Base-by-base conservation (phyloP, 2,329 filamentous ascomycete species). In the Claviceps cyperi region DNA sequence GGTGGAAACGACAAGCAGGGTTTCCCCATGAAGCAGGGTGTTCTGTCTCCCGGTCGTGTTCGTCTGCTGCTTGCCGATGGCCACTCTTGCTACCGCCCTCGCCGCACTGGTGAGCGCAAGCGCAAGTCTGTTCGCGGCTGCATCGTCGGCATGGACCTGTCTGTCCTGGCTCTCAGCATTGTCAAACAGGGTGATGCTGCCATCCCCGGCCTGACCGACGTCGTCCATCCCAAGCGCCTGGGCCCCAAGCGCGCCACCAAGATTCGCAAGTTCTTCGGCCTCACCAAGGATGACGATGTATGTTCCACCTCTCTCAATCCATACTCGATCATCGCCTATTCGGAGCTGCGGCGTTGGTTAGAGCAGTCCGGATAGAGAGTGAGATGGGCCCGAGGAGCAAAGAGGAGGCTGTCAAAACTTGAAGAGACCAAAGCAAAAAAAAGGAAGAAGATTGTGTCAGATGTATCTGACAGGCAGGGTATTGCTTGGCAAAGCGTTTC, bases 231-330 rank as follows among this genome's bases (percentile, higher is more conserved):
- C 74, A 98, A 98, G 87, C 86, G 92, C 67, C 86, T 98, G 69
- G 92, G 92, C 65, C 92, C 92, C 78, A 98, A 98, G 90, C 87
- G 92, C 69, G 92, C 92, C 70, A 95, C 89, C 78, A 98, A 97
- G 89, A 97, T 98, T 78, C 88, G 91, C 75, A 85, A 83, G 72
- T 98, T 98, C 86, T 98, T 97, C 80, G 84, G 88, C 78, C 86
- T 98, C 82, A 91, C 84, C 86, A 97, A 97, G 90, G 90, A 97
- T 84, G 92, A 98, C 81, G 92, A 98, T 86, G 91, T 97, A 86
- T 82, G 86, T 89, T 65, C 65, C 71, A 67, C 65, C 68, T 69
- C 74, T 67, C 69, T 73, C 67, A 69, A 73, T 73, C 62, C 66
- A 69, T 69, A 69, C 66, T 68, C 66, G 64, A 73, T 83, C 80